Base-by-base conservation (phyloP, 2,329 filamentous ascomycete species). In the Botrytis elliptica region DNA sequence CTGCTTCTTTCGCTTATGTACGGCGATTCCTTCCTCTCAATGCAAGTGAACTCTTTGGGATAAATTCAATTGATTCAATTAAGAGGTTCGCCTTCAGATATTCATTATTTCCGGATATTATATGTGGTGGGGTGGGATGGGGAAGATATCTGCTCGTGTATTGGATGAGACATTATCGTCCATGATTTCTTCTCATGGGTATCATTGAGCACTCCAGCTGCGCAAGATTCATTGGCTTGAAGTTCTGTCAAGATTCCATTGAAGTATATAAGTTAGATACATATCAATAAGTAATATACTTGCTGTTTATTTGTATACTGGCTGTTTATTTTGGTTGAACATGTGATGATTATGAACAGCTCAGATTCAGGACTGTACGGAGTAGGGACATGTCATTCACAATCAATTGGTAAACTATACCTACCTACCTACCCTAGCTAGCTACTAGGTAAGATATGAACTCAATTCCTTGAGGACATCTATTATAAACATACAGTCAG, bases 141-240 rank as follows among this genome's bases (percentile, higher is more conserved):
- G 18, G 65, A 55, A 29, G 42, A 46, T 1, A 65, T 29, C 59
- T 25, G 20, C 4, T 22, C 16, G 29, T 29, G n/a, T 55, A 68
- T 68, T 68, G 46, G 36, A 68, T 68, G 65, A 46, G 65, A 29
- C 55, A 40, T 49, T 57, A 57, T 57, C n/a, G 52, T 29, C n/a
- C 52, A 57, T 33, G 14, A 57, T 57, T 57, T 16, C 52, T 57
- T 29, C 52, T 18, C 25, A 55, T 55, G 49, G 49, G 49, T 55
- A n/a, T 55, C 12, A 7, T 14, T 16, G 25, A n/a, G 49, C 8
- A 6, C 49, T 55, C 49, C 49, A n/a, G 49, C 49, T 16, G 25
- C 36, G 40, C 65, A 40, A 40, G 18, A n/a, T 40, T 40, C 22
- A 14, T 68, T 68, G 40, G 65, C 22, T 57, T 57, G 46, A 5